Evolutionary conservation across 805 yeast species (phyloP).

Genomic region (Hermanozyma aechmeae): DNA sequence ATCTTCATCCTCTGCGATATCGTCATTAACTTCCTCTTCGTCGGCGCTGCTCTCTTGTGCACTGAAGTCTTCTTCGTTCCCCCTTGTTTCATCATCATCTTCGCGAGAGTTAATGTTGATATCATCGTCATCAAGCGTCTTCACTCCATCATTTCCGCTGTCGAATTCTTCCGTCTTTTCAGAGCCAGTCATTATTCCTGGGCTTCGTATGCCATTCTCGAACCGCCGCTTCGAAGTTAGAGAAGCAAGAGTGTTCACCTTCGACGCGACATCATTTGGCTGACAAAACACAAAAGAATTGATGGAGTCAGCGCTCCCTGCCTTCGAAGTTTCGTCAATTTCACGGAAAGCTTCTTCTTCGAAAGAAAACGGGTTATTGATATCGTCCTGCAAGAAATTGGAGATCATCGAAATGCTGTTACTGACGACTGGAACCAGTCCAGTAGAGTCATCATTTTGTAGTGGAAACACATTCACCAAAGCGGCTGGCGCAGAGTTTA

Average conservation of each 20-base stretch:
- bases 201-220: constrained; percentile 4
- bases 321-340: constrained; percentile 20
- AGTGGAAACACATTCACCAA: neutral
- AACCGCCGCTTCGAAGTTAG: no score
- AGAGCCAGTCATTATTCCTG: neutral
- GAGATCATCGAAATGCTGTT: constrained; percentile 49
- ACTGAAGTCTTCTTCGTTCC: neutral
- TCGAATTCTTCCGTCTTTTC: constrained; percentile 1
- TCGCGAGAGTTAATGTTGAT: neutral
- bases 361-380: constrained; percentile 50
- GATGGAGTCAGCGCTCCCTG: neutral
- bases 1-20: no score
- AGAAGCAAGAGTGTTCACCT: no score
- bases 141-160: constrained; percentile 2
- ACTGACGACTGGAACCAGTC: constrained; percentile 13
- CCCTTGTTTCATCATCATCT: neutral
- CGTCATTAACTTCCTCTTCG: neutral
- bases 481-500: constrained; percentile 49
- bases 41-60: neutral
- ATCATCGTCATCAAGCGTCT: constrained; percentile 1
- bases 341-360: constrained; percentile 49
- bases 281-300: constrained; percentile 4
- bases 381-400: constrained; percentile 59
- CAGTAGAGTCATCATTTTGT: constrained; percentile 2
- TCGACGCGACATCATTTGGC: no score